These are phyloP conservation scores for Cyamopsis tetragonoloba DNA, from an alignment of 306 rosid genomes.

Conservation along the genomic window DNA sequence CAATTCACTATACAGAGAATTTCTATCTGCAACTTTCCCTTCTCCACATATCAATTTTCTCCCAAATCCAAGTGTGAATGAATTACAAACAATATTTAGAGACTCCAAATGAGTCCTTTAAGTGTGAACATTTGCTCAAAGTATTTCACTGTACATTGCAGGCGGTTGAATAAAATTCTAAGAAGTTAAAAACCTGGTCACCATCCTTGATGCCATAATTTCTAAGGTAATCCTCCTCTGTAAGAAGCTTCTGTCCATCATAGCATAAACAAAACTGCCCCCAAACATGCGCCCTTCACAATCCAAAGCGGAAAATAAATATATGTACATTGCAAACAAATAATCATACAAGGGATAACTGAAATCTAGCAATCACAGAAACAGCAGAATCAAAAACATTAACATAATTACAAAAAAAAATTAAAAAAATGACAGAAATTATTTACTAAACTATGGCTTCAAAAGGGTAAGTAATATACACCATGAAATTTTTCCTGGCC, in stretches of 20 bases:
- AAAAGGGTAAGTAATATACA: constrained; percentile 7
- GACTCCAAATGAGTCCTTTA: not conserved
- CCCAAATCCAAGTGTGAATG: not conserved
- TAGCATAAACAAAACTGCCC: constrained; percentile 83
- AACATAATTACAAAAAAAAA: not conserved
- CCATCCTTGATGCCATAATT: constrained; percentile 77
- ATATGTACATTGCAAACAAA: not conserved
- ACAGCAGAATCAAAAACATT: not conserved
- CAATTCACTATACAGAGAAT: not conserved
- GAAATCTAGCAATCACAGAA: not conserved
- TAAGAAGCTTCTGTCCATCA: constrained; percentile 66
- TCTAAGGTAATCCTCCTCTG: constrained; percentile 50
- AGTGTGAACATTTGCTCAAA: not conserved
- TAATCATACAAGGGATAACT: not conserved
- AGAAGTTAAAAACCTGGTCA: constrained; percentile 62
- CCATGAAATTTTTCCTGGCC: constrained; percentile 84
- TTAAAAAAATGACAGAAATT: too few species aligned
- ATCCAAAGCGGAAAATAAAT: constrained; percentile 6
- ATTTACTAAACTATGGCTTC: too few species aligned
- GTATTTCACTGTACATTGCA: not conserved
- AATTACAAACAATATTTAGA: not conserved
- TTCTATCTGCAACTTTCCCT: not conserved
- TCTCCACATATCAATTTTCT: not conserved
- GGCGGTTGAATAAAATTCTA: not conserved
- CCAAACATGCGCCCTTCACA: constrained; percentile 87